phyloP scores from a whole-genome alignment of 768 basidiomycete species.

The Hygrophorus russula region DNA sequence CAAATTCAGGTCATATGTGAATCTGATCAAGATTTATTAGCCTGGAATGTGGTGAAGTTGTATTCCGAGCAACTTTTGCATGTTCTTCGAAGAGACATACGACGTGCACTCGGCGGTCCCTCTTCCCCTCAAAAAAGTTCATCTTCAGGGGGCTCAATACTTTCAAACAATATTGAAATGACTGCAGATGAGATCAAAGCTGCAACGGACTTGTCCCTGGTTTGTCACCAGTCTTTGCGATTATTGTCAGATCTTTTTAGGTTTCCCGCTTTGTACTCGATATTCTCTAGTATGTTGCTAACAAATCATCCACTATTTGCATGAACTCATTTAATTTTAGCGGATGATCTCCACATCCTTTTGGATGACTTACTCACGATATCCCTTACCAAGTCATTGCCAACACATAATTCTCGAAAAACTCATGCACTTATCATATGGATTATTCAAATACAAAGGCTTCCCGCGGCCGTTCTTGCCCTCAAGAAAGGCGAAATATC shows the following conservation, averaged over 20 bases:
- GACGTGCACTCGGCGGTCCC: constrained; percentile 27
- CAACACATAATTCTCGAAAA: constrained; percentile 3
- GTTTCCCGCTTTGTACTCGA: constrained; percentile 30
- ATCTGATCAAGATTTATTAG: constrained; percentile 9
- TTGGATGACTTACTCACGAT: constrained; percentile 35
- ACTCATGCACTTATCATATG: constrained; percentile 36
- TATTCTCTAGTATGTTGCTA: constrained; percentile 36
- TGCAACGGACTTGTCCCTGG: constrained; percentile 26
- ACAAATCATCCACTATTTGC: background rate
- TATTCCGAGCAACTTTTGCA: constrained; percentile 23
- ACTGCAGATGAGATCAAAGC: constrained; percentile 27
- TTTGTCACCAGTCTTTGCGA: constrained; percentile 47
- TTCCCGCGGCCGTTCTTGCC: constrained; percentile 30
- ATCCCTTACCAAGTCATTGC: constrained; percentile 12
- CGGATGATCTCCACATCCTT: constrained; percentile 29
- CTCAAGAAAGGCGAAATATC: constrained; percentile 20
- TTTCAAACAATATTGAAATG: constrained; percentile 8
- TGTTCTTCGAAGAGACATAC: constrained; percentile 43
- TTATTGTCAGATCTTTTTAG: constrained; percentile 39
- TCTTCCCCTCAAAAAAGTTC: background rate
- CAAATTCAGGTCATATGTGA: constrained; percentile 9
- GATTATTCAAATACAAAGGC: constrained; percentile 36
- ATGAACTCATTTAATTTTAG: constrained; percentile 18
- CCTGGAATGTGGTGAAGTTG: constrained; percentile 19
- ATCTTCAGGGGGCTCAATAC: background rate